Percentiles rank a stretch among this genome's conserved stretches.
phyloP scores from a whole-genome alignment of 2,329 filamentous ascomycete genomes.

The Calonectria henricotiae region DNA sequence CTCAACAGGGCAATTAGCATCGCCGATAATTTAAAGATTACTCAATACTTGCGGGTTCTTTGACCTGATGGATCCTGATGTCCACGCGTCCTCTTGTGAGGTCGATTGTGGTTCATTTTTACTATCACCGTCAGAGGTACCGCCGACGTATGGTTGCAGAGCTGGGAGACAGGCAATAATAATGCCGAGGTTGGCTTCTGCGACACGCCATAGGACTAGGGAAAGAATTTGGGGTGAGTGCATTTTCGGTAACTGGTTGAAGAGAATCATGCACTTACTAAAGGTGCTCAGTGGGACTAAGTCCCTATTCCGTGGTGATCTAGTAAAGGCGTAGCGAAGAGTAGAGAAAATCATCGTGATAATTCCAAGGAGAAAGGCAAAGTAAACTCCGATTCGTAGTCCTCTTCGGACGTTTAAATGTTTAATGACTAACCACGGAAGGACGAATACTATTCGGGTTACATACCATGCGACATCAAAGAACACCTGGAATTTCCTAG shows the following conservation, averaged over 20 bases:
- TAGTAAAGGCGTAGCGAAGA: background rate
- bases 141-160: background rate
- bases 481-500: background rate
- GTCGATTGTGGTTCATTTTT: background rate
- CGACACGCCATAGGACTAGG: background rate
- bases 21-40: background rate
- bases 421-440: slow-evolving; percentile 6
- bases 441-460: background rate
- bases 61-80: background rate
- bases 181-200: background rate
- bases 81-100: background rate
- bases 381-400: background rate
- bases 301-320: background rate
- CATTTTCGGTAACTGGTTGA: no score
- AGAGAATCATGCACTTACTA: background rate
- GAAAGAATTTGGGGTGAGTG: background rate
- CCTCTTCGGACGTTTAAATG: background rate
- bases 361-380: background rate
- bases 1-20: background rate
- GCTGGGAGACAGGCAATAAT: slow-evolving; percentile 9
- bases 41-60: background rate
- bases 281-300: background rate
- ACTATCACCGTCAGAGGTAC: background rate
- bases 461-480: background rate
- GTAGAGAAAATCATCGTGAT: background rate